Evolutionary conservation across 768 basidiomycete species (phyloP).

Genomic region (Trametes elegans): DNA sequence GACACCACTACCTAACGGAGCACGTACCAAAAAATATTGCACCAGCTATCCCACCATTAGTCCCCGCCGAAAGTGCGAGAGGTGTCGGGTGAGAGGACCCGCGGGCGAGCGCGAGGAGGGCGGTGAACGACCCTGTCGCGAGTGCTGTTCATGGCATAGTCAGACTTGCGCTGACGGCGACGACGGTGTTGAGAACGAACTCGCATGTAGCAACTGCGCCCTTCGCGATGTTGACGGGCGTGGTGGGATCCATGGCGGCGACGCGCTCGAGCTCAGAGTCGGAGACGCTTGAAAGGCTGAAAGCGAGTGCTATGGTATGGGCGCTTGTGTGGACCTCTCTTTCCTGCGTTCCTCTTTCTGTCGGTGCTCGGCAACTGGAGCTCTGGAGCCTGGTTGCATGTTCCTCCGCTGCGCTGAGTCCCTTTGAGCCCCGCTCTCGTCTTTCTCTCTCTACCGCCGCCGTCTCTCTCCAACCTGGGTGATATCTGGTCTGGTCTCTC

Average conservation of each 20-base stretch:
- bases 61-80: conserved; percentile 56
- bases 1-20: too few relatives aligned
- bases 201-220: conserved; percentile 74
- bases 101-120: conserved; percentile 45
- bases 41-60: conserved; percentile 72
- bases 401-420: too few relatives aligned
- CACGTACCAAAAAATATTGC: conserved; percentile 76
- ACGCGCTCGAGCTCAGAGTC: too few relatives aligned
- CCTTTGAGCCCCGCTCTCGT: too few relatives aligned
- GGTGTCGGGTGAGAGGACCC: conserved; percentile 45
- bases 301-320: background rate
- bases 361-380: too few relatives aligned
- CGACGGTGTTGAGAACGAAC: conserved; percentile 54
- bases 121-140: conserved; percentile 47
- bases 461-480: background rate
- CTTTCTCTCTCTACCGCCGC: background rate
- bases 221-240: conserved; percentile 45
- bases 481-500: background rate
- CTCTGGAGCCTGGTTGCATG: too few relatives aligned
- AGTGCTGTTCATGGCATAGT: conserved; percentile 44
- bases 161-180: conserved; percentile 20
- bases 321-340: background rate
- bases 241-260: conserved; percentile 32
- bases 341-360: too few relatives aligned
- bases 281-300: background rate